A percentile compares a stretch with the other conserved stretches of the same genome.
Evolutionary conservation across 129 eudicot species (phyloP).

Genomic region (Glebionis coronaria): DNA sequence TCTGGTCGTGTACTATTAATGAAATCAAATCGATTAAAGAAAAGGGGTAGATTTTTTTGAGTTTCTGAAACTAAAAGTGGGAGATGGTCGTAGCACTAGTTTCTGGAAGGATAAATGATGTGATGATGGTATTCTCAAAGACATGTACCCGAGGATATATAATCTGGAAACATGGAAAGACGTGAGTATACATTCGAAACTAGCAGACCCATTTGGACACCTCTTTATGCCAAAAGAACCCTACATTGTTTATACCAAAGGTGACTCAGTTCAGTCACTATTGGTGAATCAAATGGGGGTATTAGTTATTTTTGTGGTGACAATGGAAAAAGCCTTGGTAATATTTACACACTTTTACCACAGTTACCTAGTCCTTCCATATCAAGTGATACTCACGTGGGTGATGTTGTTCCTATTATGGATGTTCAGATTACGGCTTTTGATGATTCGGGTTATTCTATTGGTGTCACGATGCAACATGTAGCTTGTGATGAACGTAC

Average conservation of each 20-base stretch:
- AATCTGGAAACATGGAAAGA: too few relatives aligned
- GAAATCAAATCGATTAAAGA: too few relatives aligned
- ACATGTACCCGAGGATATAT: too few relatives aligned
- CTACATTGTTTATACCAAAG: constrained; percentile 20
- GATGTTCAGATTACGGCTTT: constrained; percentile 38
- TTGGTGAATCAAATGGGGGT: constrained; percentile 29
- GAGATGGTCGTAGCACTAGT: too few relatives aligned
- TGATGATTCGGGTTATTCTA: constrained; percentile 23
- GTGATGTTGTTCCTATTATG: constrained; percentile 12
- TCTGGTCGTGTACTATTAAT: too few relatives aligned
- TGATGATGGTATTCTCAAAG: too few relatives aligned
- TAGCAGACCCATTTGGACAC: too few relatives aligned
- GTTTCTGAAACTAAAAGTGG: too few relatives aligned
- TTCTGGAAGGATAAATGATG: too few relatives aligned
- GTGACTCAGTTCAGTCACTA: constrained; percentile 32
- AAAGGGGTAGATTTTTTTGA: too few relatives aligned
- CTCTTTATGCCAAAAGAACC: constrained; percentile 36
- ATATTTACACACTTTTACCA: constrained; percentile 36
- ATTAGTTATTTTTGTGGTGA: constrained; percentile 28
- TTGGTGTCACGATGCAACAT: constrained; percentile 35
- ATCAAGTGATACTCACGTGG: constrained; percentile 22
- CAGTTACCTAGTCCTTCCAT: constrained; percentile 12
- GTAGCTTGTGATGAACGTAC: too few relatives aligned
- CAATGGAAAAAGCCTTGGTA: constrained; percentile 4
- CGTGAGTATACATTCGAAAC: too few relatives aligned